Conservation (phyloP, 1,139 yeast genomes). For the Suhomyces chickasaworum region DNA sequence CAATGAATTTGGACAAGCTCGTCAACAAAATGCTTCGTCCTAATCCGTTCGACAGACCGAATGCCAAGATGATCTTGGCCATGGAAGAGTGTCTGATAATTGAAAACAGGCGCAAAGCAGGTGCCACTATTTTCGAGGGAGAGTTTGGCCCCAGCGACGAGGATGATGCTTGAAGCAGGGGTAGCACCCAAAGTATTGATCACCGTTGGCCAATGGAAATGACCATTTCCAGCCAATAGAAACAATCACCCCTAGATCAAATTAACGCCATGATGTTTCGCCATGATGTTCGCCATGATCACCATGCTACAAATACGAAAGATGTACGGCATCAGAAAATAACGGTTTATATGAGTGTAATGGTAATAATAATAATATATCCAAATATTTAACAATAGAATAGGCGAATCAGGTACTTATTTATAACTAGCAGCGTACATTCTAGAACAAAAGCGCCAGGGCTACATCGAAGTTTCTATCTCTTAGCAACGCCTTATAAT, state of each 20-base stretch:
- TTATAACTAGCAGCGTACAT: not conserved
- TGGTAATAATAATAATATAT: not conserved
- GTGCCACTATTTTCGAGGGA: constrained; percentile 95
- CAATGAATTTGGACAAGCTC: constrained; percentile 70
- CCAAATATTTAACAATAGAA: not conserved
- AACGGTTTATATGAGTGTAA: constrained; percentile 3
- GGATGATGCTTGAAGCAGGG: constrained; percentile 8
- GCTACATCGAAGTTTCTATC: not conserved
- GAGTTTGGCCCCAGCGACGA: constrained; percentile 77
- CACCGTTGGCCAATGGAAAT: not conserved
- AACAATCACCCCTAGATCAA: not conserved
- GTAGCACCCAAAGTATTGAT: not conserved
- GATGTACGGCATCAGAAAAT: constrained; percentile 1
- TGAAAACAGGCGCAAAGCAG: constrained; percentile 83
- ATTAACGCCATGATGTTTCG: not conserved
- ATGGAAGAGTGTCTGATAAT: constrained; percentile 77
- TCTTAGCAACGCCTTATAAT: not conserved
- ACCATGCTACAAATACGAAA: not conserved
- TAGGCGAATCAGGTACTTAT: constrained; percentile 1
- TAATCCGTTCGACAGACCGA: constrained; percentile 78
- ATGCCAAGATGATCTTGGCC: constrained; percentile 66
- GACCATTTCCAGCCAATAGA: not conserved
- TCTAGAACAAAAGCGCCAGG: not conserved
- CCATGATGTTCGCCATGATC: not conserved
- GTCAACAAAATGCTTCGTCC: constrained; percentile 93